phyloP scores from a whole-genome alignment of 768 basidiomycete species.

The Rhodotorula kratochvilovae region DNA sequence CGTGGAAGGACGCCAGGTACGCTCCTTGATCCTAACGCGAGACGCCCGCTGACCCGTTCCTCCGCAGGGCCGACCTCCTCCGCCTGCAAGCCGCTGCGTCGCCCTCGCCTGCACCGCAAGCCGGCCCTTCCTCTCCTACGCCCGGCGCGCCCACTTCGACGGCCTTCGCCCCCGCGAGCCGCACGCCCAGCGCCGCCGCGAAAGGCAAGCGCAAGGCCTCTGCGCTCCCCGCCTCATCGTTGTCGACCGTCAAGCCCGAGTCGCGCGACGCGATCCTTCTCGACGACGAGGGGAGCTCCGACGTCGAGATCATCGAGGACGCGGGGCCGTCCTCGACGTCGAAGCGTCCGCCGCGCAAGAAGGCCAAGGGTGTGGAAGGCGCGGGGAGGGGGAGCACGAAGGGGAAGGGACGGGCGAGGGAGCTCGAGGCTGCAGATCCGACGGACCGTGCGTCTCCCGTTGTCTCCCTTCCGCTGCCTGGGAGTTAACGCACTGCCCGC shows the following conservation, averaged over 20 bases:
- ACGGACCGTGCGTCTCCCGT: conserved; percentile 20
- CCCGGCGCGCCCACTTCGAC: not conserved
- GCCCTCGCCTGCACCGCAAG: not conserved
- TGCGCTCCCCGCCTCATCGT: not conserved
- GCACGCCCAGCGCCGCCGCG: not conserved
- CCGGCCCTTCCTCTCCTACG: not conserved
- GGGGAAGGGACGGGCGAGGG: not conserved
- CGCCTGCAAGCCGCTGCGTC: not conserved
- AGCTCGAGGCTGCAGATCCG: not conserved
- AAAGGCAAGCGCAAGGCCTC: conserved; percentile 9
- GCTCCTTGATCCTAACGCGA: not conserved
- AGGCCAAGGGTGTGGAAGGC: not conserved
- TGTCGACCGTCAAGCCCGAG: not conserved
- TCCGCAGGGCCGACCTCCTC: conserved; percentile 12
- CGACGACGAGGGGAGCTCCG: not conserved
- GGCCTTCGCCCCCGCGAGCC: not conserved
- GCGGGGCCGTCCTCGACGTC: not conserved
- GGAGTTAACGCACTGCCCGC: not conserved
- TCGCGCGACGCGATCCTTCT: not conserved
- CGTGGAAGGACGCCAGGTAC: conserved; percentile 44
- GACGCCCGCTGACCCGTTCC: not conserved
- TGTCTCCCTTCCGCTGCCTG: not conserved
- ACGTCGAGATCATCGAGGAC: conserved; percentile 12
- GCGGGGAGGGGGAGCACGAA: not conserved
- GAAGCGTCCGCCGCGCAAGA: not conserved